phyloP scores from a whole-genome alignment of 108 stramenopile species.

The Nannochloropsis salina region DNA sequence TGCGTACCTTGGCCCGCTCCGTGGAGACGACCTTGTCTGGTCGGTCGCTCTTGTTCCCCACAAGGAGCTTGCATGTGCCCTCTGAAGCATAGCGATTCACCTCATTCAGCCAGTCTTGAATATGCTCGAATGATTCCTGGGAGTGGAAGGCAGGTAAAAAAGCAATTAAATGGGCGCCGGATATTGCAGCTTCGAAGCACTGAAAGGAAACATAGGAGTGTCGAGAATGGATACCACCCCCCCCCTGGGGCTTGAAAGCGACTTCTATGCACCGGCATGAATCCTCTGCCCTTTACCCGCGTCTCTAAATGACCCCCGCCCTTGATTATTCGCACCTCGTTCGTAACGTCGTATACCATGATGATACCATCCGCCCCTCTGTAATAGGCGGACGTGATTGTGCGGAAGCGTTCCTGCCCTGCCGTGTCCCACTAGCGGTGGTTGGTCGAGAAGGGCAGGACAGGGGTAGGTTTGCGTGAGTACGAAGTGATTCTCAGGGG shows the following conservation, averaged over 20 bases:
- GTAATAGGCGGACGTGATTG: slow-evolving; percentile 58
- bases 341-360: slow-evolving; percentile 60
- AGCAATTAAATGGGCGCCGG: background rate
- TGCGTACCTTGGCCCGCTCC: slow-evolving; percentile 74
- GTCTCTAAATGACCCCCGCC: background rate
- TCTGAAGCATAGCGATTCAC: slow-evolving; percentile 95
- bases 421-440: slow-evolving; percentile 54
- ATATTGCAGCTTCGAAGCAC: background rate
- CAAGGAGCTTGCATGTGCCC: slow-evolving; percentile 85
- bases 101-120: slow-evolving; percentile 96
- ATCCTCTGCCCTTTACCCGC: background rate
- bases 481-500: background rate
- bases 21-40: slow-evolving; percentile 79
- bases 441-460: background rate
- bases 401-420: slow-evolving; percentile 60
- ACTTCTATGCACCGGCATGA: background rate
- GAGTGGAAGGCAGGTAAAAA: background rate
- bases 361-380: slow-evolving; percentile 59
- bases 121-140: slow-evolving; percentile 89
- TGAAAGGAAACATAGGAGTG: background rate
- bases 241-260: background rate
- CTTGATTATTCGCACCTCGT: slow-evolving; percentile 39
- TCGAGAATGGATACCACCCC: background rate
- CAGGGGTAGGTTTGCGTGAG: background rate
- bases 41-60: slow-evolving; percentile 78